Evolutionary conservation across 345 rosid genomes (phyloP).

Genomic region (Populus nigra): DNA sequence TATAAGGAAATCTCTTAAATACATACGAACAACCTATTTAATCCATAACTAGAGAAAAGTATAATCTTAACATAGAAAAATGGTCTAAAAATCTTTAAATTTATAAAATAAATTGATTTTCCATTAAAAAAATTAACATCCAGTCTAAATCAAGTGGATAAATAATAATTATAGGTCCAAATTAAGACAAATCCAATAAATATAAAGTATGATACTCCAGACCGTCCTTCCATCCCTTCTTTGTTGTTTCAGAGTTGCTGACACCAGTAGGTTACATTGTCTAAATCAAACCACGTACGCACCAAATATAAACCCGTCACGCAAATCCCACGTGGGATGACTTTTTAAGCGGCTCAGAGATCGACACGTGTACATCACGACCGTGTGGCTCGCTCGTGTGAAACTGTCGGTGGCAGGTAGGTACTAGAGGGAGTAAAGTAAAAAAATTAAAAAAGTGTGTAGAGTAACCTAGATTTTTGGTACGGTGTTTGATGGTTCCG

Average conservation of each 20-base stretch:
- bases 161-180: not conserved
- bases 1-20: no score
- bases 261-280: constrained; percentile 30
- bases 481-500: not conserved
- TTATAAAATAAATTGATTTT: no score
- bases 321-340: constrained; percentile 23
- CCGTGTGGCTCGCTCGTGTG: constrained; percentile 35
- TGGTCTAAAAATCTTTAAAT: no score
- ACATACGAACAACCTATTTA: no score
- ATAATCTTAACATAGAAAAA: no score
- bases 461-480: not conserved
- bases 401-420: constrained; percentile 42
- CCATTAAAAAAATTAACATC: not conserved
- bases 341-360: not conserved
- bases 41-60: no score
- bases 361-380: constrained; percentile 13
- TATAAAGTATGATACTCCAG: not conserved
- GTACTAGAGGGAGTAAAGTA: not conserved
- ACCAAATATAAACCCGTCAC: constrained; percentile 12
- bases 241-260: not conserved
- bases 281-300: constrained; percentile 32
- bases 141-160: not conserved
- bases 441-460: not conserved
- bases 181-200: no score
- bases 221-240: not conserved